A percentile compares a stretch with the other conserved stretches of the same genome.
phyloP scores from a whole-genome alignment of 805 yeast genomes.

The Lipomyces mesembrius region DNA sequence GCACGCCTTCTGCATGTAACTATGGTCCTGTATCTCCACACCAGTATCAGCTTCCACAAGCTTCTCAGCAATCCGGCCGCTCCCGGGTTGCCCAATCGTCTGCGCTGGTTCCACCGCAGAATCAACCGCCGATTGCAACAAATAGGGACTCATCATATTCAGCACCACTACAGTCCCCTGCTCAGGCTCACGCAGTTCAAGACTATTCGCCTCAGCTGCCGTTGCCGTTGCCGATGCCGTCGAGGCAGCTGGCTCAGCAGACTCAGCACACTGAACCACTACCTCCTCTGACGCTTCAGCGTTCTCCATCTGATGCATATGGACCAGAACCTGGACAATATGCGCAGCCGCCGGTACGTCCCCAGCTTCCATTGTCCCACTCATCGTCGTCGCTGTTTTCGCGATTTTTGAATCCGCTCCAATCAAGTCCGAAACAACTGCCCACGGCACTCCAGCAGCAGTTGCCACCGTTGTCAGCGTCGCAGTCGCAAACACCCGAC shows the following conservation, averaged over 20 bases:
- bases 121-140: neutral
- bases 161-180: neutral
- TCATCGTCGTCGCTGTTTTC: conserved; percentile 7
- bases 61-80: neutral
- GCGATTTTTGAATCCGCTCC: conserved; percentile 5
- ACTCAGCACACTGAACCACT: neutral
- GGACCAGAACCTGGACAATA: neutral
- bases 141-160: neutral
- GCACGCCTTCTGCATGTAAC: neutral
- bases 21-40: neutral
- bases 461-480: conserved; percentile 3
- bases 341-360: conserved; percentile 3
- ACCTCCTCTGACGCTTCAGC: neutral
- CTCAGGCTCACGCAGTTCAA: neutral
- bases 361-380: conserved; percentile 2
- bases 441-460: neutral
- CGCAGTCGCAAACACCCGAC: neutral
- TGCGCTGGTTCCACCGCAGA: neutral
- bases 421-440: neutral
- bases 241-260: neutral
- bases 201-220: neutral
- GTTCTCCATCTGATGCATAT: neutral
- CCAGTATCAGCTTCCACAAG: neutral
- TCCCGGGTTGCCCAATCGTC: neutral
- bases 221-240: neutral